A percentile compares a stretch with the other conserved stretches of the same genome.
Conservation (phyloP, 1,284 basidiomycete species). For the Leccinum fallax region DNA sequence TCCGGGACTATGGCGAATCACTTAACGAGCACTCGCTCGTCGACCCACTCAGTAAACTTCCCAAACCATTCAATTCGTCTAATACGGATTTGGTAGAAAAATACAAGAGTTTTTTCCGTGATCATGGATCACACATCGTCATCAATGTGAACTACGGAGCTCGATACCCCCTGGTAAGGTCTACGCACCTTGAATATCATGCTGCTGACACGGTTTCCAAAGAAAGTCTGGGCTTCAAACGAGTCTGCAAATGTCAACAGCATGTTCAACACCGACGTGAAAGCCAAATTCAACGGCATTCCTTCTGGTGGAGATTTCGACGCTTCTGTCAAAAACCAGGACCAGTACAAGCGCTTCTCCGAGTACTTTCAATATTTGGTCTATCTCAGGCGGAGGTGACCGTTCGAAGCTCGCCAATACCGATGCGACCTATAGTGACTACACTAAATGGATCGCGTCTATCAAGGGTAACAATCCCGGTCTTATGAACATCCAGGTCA, state of each 20-base stretch:
- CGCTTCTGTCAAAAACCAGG: background rate
- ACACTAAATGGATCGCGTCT: background rate
- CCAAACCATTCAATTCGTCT: background rate
- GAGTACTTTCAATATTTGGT: background rate
- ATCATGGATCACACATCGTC: background rate
- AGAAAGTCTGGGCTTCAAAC: background rate
- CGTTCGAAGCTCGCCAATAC: background rate
- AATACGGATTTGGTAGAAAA: background rate
- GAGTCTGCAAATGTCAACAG: background rate
- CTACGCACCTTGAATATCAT: background rate
- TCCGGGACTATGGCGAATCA: background rate
- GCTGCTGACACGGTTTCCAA: background rate
- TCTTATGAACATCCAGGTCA: background rate
- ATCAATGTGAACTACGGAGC: background rate
- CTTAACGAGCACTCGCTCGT: background rate
- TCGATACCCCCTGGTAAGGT: background rate
- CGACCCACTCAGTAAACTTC: background rate
- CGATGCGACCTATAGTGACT: background rate
- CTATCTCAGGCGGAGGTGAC: background rate
- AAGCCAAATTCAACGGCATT: background rate
- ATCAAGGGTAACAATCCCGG: background rate
- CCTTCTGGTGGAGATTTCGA: background rate
- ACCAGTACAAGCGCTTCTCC: background rate
- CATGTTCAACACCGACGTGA: background rate
- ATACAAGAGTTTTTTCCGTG: background rate